Conservation (phyloP, 1,284 basidiomycete genomes). For the Microbotryum intermedium region DNA sequence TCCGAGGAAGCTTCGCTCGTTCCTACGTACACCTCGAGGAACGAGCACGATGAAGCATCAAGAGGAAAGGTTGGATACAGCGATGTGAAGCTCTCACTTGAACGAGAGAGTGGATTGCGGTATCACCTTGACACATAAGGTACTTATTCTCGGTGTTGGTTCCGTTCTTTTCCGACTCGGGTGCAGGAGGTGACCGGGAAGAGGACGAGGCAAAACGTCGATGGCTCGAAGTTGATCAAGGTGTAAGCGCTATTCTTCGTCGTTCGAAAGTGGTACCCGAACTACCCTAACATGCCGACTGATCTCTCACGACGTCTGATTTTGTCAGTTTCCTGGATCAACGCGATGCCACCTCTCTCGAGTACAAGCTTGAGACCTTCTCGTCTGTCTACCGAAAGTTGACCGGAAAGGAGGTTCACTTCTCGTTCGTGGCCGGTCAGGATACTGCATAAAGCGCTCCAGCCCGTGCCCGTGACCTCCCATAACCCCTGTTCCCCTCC, state of each 20-base stretch:
- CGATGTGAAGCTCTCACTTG: constrained; percentile 24
- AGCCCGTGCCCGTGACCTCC: not conserved
- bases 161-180: not conserved
- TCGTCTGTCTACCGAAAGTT: constrained; percentile 83
- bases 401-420: constrained; percentile 81
- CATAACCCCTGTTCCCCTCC: not conserved
- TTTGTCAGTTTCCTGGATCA: constrained; percentile 79
- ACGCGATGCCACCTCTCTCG: constrained; percentile 95
- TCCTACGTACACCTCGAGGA: too few relatives aligned
- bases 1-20: not conserved
- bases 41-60: not conserved
- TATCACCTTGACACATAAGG: constrained; percentile 13
- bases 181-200: constrained; percentile 80
- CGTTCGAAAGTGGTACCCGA: constrained; percentile 7
- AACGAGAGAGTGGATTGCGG: constrained; percentile 12
- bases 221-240: constrained; percentile 87
- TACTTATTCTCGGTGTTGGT: not conserved
- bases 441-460: not conserved
- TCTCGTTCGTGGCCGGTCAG: constrained; percentile 21
- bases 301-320: not conserved
- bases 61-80: constrained; percentile 18
- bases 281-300: not conserved
- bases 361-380: constrained; percentile 99
- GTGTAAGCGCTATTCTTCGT: constrained; percentile 57
- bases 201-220: constrained; percentile 81